Conservation (phyloP, 345 rosid genomes). For the Eucalyptus guilfoylei region DNA sequence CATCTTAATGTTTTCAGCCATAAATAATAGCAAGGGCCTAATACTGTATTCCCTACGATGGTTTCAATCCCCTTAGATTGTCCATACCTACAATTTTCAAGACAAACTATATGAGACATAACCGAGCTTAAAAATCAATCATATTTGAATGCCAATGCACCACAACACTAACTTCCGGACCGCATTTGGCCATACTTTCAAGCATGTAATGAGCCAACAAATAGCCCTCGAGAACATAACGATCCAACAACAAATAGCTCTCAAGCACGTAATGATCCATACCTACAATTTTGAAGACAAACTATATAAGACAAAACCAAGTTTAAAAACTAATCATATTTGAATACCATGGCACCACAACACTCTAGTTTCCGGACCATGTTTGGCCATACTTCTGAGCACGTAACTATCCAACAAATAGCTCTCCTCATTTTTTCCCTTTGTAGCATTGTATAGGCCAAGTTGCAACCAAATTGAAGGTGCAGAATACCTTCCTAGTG, state of each 20-base stretch:
- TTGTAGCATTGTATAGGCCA: background rate
- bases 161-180: background rate
- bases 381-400: background rate
- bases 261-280: background rate
- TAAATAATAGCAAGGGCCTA: background rate
- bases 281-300: background rate
- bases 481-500: background rate
- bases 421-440: background rate
- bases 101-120: background rate
- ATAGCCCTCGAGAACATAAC: too few species aligned
- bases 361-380: background rate
- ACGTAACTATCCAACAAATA: background rate
- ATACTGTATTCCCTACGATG: background rate
- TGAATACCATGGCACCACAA: background rate
- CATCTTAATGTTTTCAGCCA: background rate
- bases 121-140: background rate
- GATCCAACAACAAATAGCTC: too few species aligned
- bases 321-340: background rate
- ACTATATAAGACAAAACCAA: background rate
- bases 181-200: background rate
- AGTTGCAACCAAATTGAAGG: background rate
- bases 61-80: background rate
- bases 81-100: background rate
- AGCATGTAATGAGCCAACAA: too few species aligned
- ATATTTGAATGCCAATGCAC: background rate